phyloP scores from a whole-genome alignment of 306 rosid genomes.

The Rubus parviflorus region DNA sequence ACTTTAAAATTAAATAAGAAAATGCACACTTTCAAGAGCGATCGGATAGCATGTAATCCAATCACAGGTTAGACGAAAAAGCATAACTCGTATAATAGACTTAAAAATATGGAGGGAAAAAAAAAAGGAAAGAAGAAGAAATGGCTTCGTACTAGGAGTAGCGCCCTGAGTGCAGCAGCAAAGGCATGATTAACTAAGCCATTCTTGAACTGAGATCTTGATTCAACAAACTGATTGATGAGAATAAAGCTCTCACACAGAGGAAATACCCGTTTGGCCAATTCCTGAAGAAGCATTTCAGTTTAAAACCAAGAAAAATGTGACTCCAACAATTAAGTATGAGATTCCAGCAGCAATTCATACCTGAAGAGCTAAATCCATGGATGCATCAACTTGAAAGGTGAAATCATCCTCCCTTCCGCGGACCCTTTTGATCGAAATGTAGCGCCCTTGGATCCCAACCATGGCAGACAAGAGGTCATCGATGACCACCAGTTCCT shows the following conservation, averaged over 20 bases:
- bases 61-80: background rate
- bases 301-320: background rate
- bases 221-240: constrained; percentile 82
- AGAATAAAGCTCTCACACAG: constrained; percentile 78
- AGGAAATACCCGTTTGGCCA: constrained; percentile 84
- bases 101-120: background rate
- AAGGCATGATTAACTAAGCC: constrained; percentile 97
- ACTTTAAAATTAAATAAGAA: background rate
- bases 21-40: background rate
- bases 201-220: constrained; percentile 84
- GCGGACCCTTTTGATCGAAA: constrained; percentile 60
- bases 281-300: constrained; percentile 59
- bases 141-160: constrained; percentile 67
- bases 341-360: constrained; percentile 10
- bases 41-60: no score
- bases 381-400: constrained; percentile 76
- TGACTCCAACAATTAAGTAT: background rate
- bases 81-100: background rate
- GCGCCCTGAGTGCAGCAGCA: constrained; percentile 92
- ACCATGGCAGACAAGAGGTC: constrained; percentile 85
- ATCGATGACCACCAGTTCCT: constrained; percentile 96
- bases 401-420: constrained; percentile 59
- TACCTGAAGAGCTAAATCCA: constrained; percentile 98
- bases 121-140: background rate
- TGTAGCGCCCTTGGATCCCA: constrained; percentile 85